Evolutionary conservation across 257 asterid genomes (phyloP).

Genomic region (Fraxinus pennsylvanica): DNA sequence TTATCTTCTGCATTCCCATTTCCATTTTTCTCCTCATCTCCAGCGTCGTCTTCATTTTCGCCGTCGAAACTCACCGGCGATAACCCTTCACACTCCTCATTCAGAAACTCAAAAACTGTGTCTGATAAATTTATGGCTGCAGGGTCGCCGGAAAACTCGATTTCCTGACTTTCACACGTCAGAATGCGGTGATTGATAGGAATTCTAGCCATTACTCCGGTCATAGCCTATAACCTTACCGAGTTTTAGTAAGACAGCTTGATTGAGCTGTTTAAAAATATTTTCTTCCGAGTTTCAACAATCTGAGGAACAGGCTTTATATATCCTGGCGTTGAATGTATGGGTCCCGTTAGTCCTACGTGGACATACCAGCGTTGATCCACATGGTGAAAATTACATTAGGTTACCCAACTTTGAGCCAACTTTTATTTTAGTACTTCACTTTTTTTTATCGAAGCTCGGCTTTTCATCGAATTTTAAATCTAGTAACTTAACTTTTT

Average conservation of each 20-base stretch:
- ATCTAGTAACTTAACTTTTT: too few relatives aligned
- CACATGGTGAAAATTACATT: conserved; percentile 7
- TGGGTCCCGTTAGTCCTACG: conserved; percentile 36
- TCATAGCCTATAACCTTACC: background rate
- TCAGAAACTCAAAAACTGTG: conserved; percentile 41
- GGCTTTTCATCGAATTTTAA: too few relatives aligned
- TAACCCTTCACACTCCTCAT: conserved; percentile 35
- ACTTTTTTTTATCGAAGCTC: too few relatives aligned
- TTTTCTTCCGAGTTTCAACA: background rate
- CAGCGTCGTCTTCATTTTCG: conserved; percentile 20
- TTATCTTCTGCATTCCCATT: conserved; percentile 18
- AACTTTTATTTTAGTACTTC: too few relatives aligned
- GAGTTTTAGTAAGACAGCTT: background rate
- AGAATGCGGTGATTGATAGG: conserved; percentile 38
- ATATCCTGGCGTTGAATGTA: background rate
- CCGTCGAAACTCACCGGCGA: conserved; percentile 11
- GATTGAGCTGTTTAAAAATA: background rate
- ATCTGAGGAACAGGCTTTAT: conserved; percentile 10
- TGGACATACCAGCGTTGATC: conserved; percentile 28
- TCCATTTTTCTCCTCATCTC: conserved; percentile 7
- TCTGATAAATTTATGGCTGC: conserved; percentile 34
- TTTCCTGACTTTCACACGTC: conserved; percentile 26
- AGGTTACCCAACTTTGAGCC: too few relatives aligned
- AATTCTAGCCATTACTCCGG: conserved; percentile 33
- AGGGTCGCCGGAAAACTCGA: conserved; percentile 27